Base-by-base conservation (phyloP, 805 yeast species). In the Hemisphaericaspora nanyangensis region DNA sequence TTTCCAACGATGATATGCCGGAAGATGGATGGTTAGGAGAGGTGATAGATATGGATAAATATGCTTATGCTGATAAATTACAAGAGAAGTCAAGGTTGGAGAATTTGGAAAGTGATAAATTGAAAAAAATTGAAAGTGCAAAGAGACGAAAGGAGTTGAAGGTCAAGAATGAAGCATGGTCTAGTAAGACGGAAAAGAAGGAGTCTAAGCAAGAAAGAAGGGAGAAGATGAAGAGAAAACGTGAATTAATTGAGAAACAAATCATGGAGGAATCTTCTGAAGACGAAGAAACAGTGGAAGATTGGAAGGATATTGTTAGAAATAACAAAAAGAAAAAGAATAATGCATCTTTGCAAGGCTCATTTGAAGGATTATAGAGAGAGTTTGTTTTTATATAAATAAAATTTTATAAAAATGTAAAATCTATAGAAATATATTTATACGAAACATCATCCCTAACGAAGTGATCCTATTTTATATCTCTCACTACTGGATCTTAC, bases 261-360 rank as follows among this genome's bases (percentile, higher is more conserved):
- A 49, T 75, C 12, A 53, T 60, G 55, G 72, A 67, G 38, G 76
- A 70, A 25, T 63, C 70, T 13, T 68, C 72, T 7, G 68, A 59
- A 5, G 73, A 70, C 11, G 73, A 69, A 12, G 82, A 74, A 36
- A 61, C 63, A 2, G 76, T 71, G 37, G 74, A 68, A 30, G 98
- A 93, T 61, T 93, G 98, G 99, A 93, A 93, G 61, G 90, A 84
- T 22, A 52, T 82, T 17, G 83, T 91, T 1, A 65, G 77, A 45
- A 74, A 75, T 34, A 79, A 72, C 44, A 90, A 87, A 56, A 79
- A 72, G 59, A 69, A 69, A 47, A 82, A 79, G 58, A 61, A 58
- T 17, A 28, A 22, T n/a, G 47, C 43, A 11, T 27, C 47, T n/a
- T 52, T 76, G 30, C 77, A 71, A 51, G 84, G 85, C 1, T 65